A percentile compares a stretch with the other conserved stretches of the same genome.
Conservation (phyloP, 306 rosid species). For the Purshia tridentata region DNA sequence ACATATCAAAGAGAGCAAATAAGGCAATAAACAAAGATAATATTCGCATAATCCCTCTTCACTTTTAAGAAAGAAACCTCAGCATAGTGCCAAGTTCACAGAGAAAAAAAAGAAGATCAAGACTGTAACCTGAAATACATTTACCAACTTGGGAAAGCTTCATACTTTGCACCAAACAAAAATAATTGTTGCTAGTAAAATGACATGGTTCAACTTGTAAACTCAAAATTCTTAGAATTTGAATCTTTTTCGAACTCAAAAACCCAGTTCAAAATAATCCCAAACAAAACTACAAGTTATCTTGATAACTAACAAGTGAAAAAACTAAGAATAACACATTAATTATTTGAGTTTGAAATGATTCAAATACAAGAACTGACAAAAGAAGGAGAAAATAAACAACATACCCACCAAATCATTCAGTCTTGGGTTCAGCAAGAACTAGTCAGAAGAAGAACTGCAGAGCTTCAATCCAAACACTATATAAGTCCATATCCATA, state of each 20-base stretch:
- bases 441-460: conserved; percentile 18
- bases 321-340: background rate
- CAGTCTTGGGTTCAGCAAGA: conserved; percentile 13
- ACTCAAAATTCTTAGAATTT: background rate
- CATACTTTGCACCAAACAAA: background rate
- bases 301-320: background rate
- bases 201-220: background rate
- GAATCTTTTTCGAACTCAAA: conserved; percentile 10
- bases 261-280: background rate
- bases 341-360: background rate
- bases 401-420: conserved; percentile 23
- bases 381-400: background rate
- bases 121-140: background rate
- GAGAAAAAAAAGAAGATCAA: background rate
- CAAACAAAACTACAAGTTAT: background rate
- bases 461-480: conserved; percentile 10
- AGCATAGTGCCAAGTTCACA: background rate
- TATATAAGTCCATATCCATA: background rate
- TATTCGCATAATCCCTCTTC: background rate
- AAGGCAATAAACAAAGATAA: conserved; percentile 3
- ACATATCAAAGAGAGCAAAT: background rate
- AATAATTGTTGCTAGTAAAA: background rate
- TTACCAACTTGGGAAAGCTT: conserved; percentile 2
- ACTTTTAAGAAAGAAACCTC: conserved; percentile 14
- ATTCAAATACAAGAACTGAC: too few relatives aligned